These are phyloP conservation scores for Chalara sp. DNA, from an alignment of 2,329 filamentous ascomycete genomes.

Conservation along the genomic window DNA sequence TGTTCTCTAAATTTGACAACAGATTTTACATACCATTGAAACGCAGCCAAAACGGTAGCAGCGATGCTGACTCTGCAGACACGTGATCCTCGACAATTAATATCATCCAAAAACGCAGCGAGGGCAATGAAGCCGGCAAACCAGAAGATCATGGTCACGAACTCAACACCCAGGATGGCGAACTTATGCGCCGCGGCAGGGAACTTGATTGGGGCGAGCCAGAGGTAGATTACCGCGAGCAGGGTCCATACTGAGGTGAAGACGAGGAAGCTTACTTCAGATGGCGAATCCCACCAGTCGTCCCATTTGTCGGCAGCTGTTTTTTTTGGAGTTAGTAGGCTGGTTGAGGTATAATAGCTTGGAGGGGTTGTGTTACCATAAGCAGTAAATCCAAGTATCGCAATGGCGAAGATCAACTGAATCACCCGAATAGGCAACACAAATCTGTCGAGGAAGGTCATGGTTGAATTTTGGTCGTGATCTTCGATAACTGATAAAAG, in stretches of 20 bases:
- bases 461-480: background rate
- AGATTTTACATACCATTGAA: conserved; percentile 35
- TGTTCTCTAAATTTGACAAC: background rate
- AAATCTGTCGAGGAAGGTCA: background rate
- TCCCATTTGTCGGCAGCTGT: background rate
- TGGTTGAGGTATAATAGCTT: background rate
- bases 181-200: conserved; percentile 55
- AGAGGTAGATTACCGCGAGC: conserved; percentile 63
- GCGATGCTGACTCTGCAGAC: conserved; percentile 25
- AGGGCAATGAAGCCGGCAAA: conserved; percentile 79
- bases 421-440: background rate
- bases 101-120: conserved; percentile 55
- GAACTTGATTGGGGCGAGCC: conserved; percentile 58
- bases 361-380: conserved; percentile 47
- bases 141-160: conserved; percentile 79
- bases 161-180: conserved; percentile 60
- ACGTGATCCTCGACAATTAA: conserved; percentile 32
- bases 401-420: conserved; percentile 59
- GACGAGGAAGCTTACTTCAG: conserved; percentile 67
- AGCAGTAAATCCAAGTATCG: conserved; percentile 67
- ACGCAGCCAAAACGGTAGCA: conserved; percentile 38
- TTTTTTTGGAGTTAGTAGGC: conserved; percentile 1
- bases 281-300: conserved; percentile 33
- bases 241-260: conserved; percentile 75
- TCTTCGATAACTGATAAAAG: too few species aligned